phyloP scores from a whole-genome alignment of 2,329 filamentous ascomycete genomes.

The Magnaporthiopsis rhizophila region DNA sequence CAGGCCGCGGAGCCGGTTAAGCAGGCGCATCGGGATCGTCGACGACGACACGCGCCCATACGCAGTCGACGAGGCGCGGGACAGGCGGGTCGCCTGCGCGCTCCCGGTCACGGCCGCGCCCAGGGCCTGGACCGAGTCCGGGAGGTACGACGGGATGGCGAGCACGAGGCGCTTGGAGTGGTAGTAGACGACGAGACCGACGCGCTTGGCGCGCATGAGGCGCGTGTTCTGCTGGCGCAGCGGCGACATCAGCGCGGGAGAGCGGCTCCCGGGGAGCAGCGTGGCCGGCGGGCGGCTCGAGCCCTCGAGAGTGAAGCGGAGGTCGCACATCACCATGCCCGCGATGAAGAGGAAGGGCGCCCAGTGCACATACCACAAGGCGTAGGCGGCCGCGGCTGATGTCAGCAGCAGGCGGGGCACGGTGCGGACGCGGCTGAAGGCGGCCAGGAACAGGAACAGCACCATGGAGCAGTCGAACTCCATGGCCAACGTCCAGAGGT shows the following conservation, averaged over 20 bases:
- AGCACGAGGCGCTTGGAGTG: slow-evolving; percentile 9
- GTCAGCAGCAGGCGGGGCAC: slow-evolving; percentile 12
- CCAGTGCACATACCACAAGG: slow-evolving; percentile 20
- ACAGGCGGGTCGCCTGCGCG: not conserved
- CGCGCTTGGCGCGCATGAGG: too few relatives aligned
- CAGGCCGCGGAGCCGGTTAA: not conserved
- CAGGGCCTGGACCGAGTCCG: too few relatives aligned
- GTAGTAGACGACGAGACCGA: not conserved
- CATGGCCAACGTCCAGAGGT: slow-evolving; percentile 28
- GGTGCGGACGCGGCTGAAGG: slow-evolving; percentile 18
- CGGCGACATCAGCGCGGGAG: too few relatives aligned
- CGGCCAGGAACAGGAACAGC: slow-evolving; percentile 24
- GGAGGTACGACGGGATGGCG: slow-evolving; percentile 7
- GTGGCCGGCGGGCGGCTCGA: slow-evolving; percentile 1
- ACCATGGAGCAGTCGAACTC: slow-evolving; percentile 28
- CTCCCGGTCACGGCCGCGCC: too few relatives aligned
- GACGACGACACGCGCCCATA: not conserved
- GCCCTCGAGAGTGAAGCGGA: slow-evolving; percentile 17
- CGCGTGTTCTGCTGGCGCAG: too few relatives aligned
- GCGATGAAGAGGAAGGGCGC: slow-evolving; percentile 21
- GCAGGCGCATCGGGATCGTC: not conserved
- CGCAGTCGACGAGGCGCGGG: not conserved
- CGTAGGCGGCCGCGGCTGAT: slow-evolving; percentile 6
- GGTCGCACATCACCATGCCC: slow-evolving; percentile 24
- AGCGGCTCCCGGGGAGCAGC: not conserved